Base-by-base conservation (phyloP, 495 filamentous ascomycete genomes). In the Pyronema domesticum region DNA sequence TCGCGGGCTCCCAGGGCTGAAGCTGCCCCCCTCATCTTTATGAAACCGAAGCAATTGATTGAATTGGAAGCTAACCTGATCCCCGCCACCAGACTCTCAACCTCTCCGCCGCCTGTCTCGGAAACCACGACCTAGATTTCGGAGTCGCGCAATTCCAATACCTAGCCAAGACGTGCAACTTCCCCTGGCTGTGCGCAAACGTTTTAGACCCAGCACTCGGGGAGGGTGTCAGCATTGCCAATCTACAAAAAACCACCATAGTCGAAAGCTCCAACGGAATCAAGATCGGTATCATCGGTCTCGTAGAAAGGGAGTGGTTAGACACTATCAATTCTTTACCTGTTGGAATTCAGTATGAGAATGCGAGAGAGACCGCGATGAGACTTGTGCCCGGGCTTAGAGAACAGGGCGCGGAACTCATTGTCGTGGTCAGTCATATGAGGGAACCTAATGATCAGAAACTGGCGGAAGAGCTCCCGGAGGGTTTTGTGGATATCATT, bases 111-210 rank as follows among this genome's bases (percentile, higher is more conserved):
- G 84, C 86, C 4, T 82, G 84, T 69, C 74, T 87, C 52, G 88
- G 88, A 76, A 95, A 95, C 64, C 88, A 95, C 67, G 88, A 95
- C 64, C 78, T 95, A 37, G 88, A 95, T 67, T 95, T 95, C 62
- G 88, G 88, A n/a, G 82, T 89, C 15, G 67, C 71, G 8, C 86
- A 93, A 63, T 84, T 85, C 64, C 75, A 74, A 17, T 73, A 89
- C 64, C 69, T 95, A 15, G 74, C 79, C 7, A 71, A 72, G 5
- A 79, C 85, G 61, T 91, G 86, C 71, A 72, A 72, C 15, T 95
- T 95, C 56, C 88, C 88, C 2, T 95, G 88, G 88, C 76, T 95
- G 1, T 71, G 91, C 13, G 86, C 86, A 49, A 94, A 95, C 63
- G 77, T 89, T 6, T 68, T 87, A 7, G 86, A 89, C 68, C 84